A percentile compares a stretch with the other conserved stretches of the same genome.
These are phyloP conservation scores for Cytospora mali DNA, from an alignment of 2,329 filamentous ascomycete species.

Conservation along the genomic window DNA sequence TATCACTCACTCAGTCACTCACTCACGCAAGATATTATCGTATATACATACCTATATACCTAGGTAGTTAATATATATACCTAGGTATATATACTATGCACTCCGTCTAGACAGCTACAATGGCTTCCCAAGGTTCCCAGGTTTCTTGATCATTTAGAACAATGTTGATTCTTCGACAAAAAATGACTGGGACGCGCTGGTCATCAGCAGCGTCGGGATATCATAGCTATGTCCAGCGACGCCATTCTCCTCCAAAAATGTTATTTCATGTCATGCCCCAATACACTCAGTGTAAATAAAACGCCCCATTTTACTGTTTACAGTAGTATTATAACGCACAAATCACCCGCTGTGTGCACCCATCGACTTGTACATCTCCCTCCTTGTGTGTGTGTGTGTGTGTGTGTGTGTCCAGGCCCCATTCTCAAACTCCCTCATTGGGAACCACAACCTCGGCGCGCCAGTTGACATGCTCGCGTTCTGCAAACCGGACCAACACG, in stretches of 20 bases:
- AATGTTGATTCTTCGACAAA: constrained; percentile 13
- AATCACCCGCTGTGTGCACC: not conserved
- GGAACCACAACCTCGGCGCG: constrained; percentile 39
- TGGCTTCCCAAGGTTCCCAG: not conserved
- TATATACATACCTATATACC: not conserved
- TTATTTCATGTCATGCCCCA: not conserved
- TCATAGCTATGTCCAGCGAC: constrained; percentile 22
- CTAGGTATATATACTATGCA: no score
- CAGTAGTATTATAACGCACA: constrained; percentile 5
- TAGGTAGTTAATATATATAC: no score
- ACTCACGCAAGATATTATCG: no score
- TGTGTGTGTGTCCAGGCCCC: no score
- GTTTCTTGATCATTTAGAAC: not conserved
- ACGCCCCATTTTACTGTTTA: not conserved
- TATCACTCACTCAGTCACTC: no score
- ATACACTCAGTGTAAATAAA: not conserved
- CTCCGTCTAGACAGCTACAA: no score
- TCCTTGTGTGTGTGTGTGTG: no score
- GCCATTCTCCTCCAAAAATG: constrained; percentile 12
- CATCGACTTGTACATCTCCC: not conserved
- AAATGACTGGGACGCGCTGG: constrained; percentile 24
- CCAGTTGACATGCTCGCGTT: constrained; percentile 51
- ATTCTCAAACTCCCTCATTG: constrained; percentile 2
- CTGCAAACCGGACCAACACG: constrained; percentile 48
- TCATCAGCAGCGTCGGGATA: constrained; percentile 24